phyloP scores from a whole-genome alignment of 2,329 filamentous ascomycete species.

The Neophaeococcomyces mojaviensis region DNA sequence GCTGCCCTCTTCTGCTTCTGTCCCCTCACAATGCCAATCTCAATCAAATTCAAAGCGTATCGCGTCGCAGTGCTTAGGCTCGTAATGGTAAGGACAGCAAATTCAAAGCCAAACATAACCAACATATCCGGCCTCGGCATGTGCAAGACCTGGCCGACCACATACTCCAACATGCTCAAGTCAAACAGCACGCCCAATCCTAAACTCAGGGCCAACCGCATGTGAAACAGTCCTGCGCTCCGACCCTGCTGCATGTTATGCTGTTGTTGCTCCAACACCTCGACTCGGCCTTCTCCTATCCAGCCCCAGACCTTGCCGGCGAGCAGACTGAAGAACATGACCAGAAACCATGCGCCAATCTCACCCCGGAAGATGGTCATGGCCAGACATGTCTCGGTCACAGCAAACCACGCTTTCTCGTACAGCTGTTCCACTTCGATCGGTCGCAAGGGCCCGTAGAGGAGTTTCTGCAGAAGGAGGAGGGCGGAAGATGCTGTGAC shows the following conservation, averaged over 20 bases:
- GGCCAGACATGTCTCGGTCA: slow-evolving; percentile 90
- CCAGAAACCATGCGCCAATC: slow-evolving; percentile 85
- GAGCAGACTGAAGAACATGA: slow-evolving; percentile 90
- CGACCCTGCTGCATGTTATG: slow-evolving; percentile 43
- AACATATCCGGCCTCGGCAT: slow-evolving; percentile 96
- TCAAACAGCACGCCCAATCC: slow-evolving; percentile 74
- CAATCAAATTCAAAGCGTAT: slow-evolving; percentile 70
- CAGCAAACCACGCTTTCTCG: slow-evolving; percentile 95
- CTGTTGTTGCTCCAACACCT: slow-evolving; percentile 90
- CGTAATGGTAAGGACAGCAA: slow-evolving; percentile 74
- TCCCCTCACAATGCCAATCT: slow-evolving; percentile 64
- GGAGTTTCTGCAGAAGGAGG: slow-evolving; percentile 79
- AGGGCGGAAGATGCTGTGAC: slow-evolving; percentile 72
- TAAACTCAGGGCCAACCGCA: slow-evolving; percentile 70
- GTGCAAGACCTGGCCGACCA: slow-evolving; percentile 72
- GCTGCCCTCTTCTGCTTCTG: slow-evolving; percentile 66
- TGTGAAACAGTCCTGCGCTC: slow-evolving; percentile 82
- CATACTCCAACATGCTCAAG: slow-evolving; percentile 70
- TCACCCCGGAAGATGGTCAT: slow-evolving; percentile 99
- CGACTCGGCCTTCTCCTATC: slow-evolving; percentile 92
- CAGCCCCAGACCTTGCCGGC: slow-evolving; percentile 97
- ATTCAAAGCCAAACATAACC: slow-evolving; percentile 99
- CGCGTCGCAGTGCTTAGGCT: slow-evolving; percentile 71
- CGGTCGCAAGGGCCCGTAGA: slow-evolving; percentile 82
- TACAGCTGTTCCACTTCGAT: slow-evolving; percentile 96